Base-by-base conservation (phyloP, 1,284 basidiomycete species). In the Trichosporon ovoides region DNA sequence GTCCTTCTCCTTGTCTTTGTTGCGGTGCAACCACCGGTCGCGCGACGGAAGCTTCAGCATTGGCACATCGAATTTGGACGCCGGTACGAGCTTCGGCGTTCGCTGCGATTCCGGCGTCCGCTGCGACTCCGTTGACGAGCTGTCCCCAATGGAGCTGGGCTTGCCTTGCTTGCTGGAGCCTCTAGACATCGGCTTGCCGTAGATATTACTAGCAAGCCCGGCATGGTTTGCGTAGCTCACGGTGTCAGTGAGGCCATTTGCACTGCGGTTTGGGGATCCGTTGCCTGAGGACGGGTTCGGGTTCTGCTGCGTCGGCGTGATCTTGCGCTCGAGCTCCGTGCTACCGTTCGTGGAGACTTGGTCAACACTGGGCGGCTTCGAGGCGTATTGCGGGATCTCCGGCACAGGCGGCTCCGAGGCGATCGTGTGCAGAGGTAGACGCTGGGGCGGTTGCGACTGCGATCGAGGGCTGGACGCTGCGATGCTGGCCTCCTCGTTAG, bases 1-100 rank as follows among this genome's bases (percentile, higher is more conserved):
- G 22, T 48, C 43, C 43, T 48, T 46, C 7, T 59, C 52, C 35
- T 57, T 57, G 46, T 54, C 52, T 35, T 56, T 53, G 14, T 56
- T 34, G 18, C 38, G 53, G 24, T 51, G 57, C 11, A 48, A 10
- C 43, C 13, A 31, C 2, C 43, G 43, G 43, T 48, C 43, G 14
- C 43, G 22, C 24, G 43, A 48, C 16, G 43, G 43, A 4, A 48
- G 43, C 24, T 48, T 48, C 43, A 48, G 16, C 43, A 48, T 48
- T 14, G 43, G 43, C 16, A 48, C 43, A 22, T 48, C 43, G 11
- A 48, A 48, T 22, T 48, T 48, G 14, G 14, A 3, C 1, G 43
- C 24, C 3, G 43, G 24, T 3, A 48, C 3, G 43, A 48, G 24
- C 43, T 48, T 48, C n/a, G n/a, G n/a, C n/a, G 20, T 37, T 22